These are phyloP conservation scores for Spraguea lophii DNA, from an alignment of 371 early-diverging fungal species.

Conservation along the genomic window DNA sequence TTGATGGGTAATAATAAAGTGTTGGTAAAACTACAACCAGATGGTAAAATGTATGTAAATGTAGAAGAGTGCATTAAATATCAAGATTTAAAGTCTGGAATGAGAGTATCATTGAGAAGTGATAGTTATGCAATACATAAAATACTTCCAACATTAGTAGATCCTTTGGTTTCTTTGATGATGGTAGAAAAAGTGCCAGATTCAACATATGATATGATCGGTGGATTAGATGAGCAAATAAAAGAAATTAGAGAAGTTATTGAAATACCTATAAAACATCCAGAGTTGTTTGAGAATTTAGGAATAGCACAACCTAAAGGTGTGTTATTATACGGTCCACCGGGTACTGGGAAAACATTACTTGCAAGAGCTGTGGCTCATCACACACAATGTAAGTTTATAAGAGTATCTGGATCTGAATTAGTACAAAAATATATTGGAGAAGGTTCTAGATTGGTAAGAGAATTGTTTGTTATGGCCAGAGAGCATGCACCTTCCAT, in stretches of 20 bases:
- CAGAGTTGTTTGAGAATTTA: slow-evolving; percentile 90
- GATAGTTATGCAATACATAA: slow-evolving; percentile 68
- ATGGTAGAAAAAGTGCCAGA: slow-evolving; percentile 99
- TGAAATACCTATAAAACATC: slow-evolving; percentile 92
- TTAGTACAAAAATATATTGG: slow-evolving; percentile 99
- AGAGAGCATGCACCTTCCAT: slow-evolving; percentile 88
- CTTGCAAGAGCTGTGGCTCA: slow-evolving; percentile 96
- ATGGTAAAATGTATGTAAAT: slow-evolving; percentile 93
- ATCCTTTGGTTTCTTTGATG: slow-evolving; percentile 86
- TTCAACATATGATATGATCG: slow-evolving; percentile 95
- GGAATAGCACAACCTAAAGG: slow-evolving; percentile 98
- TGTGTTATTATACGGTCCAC: slow-evolving; percentile 90
- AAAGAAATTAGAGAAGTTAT: slow-evolving; percentile 97
- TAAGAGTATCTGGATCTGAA: slow-evolving; percentile 91
- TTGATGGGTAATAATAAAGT: slow-evolving; percentile 95
- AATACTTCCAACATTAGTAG: slow-evolving; percentile 73
- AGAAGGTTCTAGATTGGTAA: slow-evolving; percentile 93
- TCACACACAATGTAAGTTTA: slow-evolving; percentile 96
- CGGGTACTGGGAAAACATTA: too few species aligned
- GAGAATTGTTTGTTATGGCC: slow-evolving; percentile 97
- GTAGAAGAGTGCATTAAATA: slow-evolving; percentile 70
- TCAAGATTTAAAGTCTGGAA: slow-evolving; percentile 63
- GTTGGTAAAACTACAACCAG: slow-evolving; percentile 86
- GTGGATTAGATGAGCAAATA: slow-evolving; percentile 95
- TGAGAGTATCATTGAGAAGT: slow-evolving; percentile 78